Conservation (phyloP, 352 stramenopile species). For the Globisporangium cederbergense region DNA sequence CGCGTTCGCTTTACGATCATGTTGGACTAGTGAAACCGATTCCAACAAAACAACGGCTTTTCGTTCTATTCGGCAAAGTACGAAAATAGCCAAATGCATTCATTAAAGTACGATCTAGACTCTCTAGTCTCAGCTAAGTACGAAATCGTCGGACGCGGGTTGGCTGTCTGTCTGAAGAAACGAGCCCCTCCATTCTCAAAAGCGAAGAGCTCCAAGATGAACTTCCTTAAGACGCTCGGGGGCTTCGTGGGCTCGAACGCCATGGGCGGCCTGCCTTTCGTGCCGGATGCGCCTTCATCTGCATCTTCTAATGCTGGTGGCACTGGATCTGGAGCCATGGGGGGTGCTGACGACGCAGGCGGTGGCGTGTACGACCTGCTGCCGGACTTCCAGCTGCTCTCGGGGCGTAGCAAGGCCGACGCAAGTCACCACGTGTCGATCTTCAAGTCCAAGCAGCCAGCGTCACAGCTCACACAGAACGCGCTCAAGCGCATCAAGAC, state of each 20-base stretch:
- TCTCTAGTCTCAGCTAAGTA: neutral
- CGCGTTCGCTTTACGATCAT: neutral
- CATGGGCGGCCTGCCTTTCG: constrained; percentile 73
- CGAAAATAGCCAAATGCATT: neutral
- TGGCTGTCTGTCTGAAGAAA: neutral
- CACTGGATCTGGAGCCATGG: neutral
- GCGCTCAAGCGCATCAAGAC: constrained; percentile 92
- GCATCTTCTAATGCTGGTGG: neutral
- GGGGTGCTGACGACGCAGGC: constrained; percentile 24
- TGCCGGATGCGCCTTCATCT: constrained; percentile 29
- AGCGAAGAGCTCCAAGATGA: constrained; percentile 38
- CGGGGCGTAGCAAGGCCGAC: constrained; percentile 84
- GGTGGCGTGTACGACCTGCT: constrained; percentile 52
- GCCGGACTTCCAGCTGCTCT: constrained; percentile 83
- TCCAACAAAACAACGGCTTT: neutral
- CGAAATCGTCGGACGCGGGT: neutral
- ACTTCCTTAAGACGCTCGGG: constrained; percentile 87
- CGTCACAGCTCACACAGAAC: constrained; percentile 79
- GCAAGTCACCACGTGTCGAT: constrained; percentile 78
- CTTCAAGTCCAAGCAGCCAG: constrained; percentile 90
- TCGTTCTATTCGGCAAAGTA: neutral
- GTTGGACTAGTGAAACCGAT: neutral
- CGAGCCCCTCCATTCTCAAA: neutral
- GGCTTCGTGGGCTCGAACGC: constrained; percentile 63
- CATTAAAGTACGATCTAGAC: neutral